These are phyloP conservation scores for Suillus ampliporus DNA, from an alignment of 768 basidiomycete genomes.

Conservation along the genomic window DNA sequence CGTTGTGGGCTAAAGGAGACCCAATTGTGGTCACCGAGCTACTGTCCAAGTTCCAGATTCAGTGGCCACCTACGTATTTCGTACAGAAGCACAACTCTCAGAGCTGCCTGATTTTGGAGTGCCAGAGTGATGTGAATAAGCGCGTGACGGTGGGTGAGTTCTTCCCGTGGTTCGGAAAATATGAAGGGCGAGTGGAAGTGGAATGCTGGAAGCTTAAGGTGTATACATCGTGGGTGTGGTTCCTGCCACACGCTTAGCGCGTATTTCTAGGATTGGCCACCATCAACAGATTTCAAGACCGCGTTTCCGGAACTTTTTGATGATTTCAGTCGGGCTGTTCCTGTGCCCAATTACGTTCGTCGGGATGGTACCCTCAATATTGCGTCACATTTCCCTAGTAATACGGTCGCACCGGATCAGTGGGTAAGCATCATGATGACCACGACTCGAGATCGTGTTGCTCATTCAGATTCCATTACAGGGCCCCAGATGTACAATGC, in stretches of 20 bases:
- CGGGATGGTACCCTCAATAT: slow-evolving; percentile 90
- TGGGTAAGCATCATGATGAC: slow-evolving; percentile 54
- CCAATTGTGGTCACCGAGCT: slow-evolving; percentile 81
- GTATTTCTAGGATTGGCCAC: slow-evolving; percentile 85
- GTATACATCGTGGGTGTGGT: slow-evolving; percentile 10
- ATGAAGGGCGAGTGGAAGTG: slow-evolving; percentile 55
- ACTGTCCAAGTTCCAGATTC: slow-evolving; percentile 61
- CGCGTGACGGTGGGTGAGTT: slow-evolving; percentile 76
- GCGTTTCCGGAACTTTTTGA: slow-evolving; percentile 85
- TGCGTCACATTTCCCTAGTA: slow-evolving; percentile 85
- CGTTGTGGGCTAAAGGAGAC: slow-evolving; percentile 74
- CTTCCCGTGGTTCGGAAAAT: slow-evolving; percentile 78
- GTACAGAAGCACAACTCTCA: slow-evolving; percentile 67
- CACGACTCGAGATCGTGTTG: background rate
- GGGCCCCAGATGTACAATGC: slow-evolving; percentile 98
- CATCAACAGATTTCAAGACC: slow-evolving; percentile 81
- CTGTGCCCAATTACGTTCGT: slow-evolving; percentile 89
- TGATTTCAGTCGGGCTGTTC: slow-evolving; percentile 84
- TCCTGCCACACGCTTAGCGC: slow-evolving; percentile 15
- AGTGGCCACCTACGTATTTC: slow-evolving; percentile 89
- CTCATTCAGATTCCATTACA: slow-evolving; percentile 28
- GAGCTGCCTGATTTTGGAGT: slow-evolving; percentile 78
- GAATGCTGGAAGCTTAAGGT: slow-evolving; percentile 83
- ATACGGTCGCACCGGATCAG: slow-evolving; percentile 79
- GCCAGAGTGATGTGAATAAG: slow-evolving; percentile 72